Percentiles rank a stretch among this genome's conserved stretches.
Evolutionary conservation across 225 moss, liverwort and hornwort genomes (phyloP).

Genomic region (Lunularia cruciata): DNA sequence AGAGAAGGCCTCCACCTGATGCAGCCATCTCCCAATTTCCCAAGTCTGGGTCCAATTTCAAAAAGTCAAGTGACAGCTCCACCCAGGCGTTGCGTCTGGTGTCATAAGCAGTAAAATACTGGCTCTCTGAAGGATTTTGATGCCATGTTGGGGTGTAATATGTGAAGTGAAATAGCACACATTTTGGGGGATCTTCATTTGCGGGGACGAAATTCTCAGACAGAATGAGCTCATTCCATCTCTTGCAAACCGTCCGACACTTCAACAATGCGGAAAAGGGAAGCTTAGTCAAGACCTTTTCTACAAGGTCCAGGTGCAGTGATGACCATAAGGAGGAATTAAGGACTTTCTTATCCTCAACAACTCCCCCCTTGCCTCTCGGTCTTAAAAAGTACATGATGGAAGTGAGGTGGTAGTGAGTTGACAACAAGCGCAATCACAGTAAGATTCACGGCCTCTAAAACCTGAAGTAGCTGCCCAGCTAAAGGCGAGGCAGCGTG

Average conservation of each 20-base stretch:
- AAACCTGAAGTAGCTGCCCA: slow-evolving; percentile 4
- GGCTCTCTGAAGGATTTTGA: neutral
- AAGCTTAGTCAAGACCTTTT: slow-evolving; percentile 17
- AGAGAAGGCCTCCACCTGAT: slow-evolving; percentile 18
- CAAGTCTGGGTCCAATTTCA: slow-evolving; percentile 20
- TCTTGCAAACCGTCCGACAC: slow-evolving; percentile 25
- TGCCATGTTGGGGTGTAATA: slow-evolving; percentile 10
- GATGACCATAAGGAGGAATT: slow-evolving; percentile 17
- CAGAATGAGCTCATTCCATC: slow-evolving; percentile 27
- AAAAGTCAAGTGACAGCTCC: slow-evolving; percentile 10
- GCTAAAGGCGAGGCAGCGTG: slow-evolving; percentile 13
- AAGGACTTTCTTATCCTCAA: slow-evolving; percentile 9
- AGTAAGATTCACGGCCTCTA: too few relatives aligned
- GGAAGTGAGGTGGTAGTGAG: neutral
- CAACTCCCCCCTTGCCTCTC: slow-evolving; percentile 7
- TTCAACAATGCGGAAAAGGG: slow-evolving; percentile 14
- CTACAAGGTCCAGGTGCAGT: slow-evolving; percentile 20
- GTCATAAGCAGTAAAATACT: slow-evolving; percentile 15
- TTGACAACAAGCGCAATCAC: neutral
- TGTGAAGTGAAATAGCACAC: slow-evolving; percentile 10
- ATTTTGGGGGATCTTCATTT: neutral
- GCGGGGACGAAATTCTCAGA: slow-evolving; percentile 15
- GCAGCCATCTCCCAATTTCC: slow-evolving; percentile 22
- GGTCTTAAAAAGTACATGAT: slow-evolving; percentile 24
- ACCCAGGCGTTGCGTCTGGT: slow-evolving; percentile 9